Percentiles rank a stretch among this genome's conserved stretches.
These are phyloP conservation scores for Entomortierella beljakovae DNA, from an alignment of 192 early-diverging fungal species.

Conservation along the genomic window DNA sequence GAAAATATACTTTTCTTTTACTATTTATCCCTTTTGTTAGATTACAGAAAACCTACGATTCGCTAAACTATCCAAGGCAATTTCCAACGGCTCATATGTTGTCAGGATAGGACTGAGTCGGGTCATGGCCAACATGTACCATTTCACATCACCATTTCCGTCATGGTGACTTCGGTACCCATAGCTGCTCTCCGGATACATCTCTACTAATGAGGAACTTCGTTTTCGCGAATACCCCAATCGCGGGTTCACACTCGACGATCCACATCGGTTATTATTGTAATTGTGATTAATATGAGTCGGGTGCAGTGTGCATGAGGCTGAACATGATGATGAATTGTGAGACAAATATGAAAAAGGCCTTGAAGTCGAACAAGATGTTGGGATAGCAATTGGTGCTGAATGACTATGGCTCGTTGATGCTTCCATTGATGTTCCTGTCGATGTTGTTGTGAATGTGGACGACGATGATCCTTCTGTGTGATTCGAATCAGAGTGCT, in stretches of 20 bases:
- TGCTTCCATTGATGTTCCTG: neutral
- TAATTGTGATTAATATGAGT: conserved; percentile 16
- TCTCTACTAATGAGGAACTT: conserved; percentile 23
- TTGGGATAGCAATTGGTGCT: neutral
- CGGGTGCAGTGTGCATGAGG: conserved; percentile 23
- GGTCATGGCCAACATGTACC: conserved; percentile 26
- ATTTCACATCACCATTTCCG: neutral
- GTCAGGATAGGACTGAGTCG: conserved; percentile 30
- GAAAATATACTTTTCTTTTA: too few species aligned
- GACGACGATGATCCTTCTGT: neutral
- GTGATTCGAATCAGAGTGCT: neutral
- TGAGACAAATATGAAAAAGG: neutral
- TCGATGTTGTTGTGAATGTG: neutral
- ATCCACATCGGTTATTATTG: conserved; percentile 4
- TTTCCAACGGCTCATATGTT: conserved; percentile 13
- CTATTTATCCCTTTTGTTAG: too few species aligned
- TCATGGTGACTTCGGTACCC: neutral
- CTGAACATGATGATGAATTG: conserved; percentile 10
- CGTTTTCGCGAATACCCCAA: conserved; percentile 11
- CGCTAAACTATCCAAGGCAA: neutral
- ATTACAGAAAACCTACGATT: neutral
- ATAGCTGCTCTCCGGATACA: neutral
- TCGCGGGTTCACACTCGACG: neutral
- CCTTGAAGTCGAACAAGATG: neutral
- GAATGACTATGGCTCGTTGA: neutral